Base-by-base conservation (phyloP, 345 rosid species). In the Syzygium jambos region DNA sequence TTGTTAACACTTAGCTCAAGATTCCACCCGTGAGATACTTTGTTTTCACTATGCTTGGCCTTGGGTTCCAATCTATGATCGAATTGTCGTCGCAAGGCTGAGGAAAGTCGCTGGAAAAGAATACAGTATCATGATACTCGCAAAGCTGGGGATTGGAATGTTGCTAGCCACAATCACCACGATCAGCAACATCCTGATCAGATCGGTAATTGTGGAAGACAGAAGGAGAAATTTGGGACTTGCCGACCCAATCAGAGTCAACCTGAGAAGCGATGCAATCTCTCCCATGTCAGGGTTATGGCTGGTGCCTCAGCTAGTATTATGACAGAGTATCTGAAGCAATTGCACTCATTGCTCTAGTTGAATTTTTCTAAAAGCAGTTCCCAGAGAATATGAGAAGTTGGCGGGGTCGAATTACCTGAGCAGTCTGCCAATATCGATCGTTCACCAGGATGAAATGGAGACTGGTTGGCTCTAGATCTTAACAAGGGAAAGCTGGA, bases 341-440 rank as follows among this genome's bases (percentile, higher is more conserved):
- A 38, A 87, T 92, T 85, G 87, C 87, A 4, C 3, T 90, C 4
- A 86, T 92, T 53, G 93, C 85, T 46, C 82, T 87, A 34, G 12
- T 90, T 23, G 93, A 92, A 78, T 90, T 93, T n/a, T 93, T 86
- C 88, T 91, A 92, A 87, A 92, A 93, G 90, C 90, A 92, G 86
- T 93, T 92, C 85, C 95, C 94, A 1, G 95, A 92, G 63, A 91
- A 91, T 85, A 92, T 92, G 94, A 90, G 94, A 86, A 93, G 95
- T 63, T 86, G 15, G 93, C 93, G 10, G 0, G 78, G 14, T 87
- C 93, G 2, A 93, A 54, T 87, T 93, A 93, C 38, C 38, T 90
- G 59, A 89, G 89, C 87, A 87, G 92, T 52, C 65, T 90, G 41
- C 21, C 91, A 85, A 87, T 90, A 49, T 86, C 92, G 16, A 11